phyloP scores from a whole-genome alignment of 2,329 filamentous ascomycete genomes.

The Dissoconium aciculare region DNA sequence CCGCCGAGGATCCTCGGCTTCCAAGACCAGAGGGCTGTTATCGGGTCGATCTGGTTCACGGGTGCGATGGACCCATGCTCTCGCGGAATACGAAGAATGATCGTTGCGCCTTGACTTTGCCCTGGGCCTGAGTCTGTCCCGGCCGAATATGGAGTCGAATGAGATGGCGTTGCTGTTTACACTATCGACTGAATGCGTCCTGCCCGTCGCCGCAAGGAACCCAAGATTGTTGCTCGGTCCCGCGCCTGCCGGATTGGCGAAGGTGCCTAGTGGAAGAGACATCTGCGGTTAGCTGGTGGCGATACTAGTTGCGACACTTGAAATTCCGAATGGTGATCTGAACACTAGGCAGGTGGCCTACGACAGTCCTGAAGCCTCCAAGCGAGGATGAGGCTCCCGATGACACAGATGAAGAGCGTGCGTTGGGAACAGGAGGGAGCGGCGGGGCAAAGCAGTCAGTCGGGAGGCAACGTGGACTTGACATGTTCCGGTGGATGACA shows the following conservation, averaged over 20 bases:
- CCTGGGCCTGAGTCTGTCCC: slow-evolving; percentile 5
- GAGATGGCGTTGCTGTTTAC: slow-evolving; percentile 7
- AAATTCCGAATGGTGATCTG: too few relatives aligned
- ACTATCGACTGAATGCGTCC: slow-evolving; percentile 7
- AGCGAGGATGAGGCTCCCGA: too few relatives aligned
- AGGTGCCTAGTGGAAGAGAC: slow-evolving; percentile 13
- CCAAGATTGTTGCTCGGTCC: slow-evolving; percentile 6
- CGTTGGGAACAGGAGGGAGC: too few relatives aligned
- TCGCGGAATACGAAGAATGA: slow-evolving; percentile 7
- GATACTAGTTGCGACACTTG: too few relatives aligned
- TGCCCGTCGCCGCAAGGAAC: slow-evolving; percentile 4
- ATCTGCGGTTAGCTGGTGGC: slow-evolving; percentile 16
- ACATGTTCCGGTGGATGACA: too few relatives aligned
- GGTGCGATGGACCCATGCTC: slow-evolving; percentile 11
- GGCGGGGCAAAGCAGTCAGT: too few relatives aligned
- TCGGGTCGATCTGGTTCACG: slow-evolving; percentile 3
- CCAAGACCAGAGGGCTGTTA: not conserved
- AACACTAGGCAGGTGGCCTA: too few relatives aligned
- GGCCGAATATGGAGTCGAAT: slow-evolving; percentile 4
- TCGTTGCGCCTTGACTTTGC: slow-evolving; percentile 8
- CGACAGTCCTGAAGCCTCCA: too few relatives aligned
- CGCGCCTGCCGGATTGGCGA: slow-evolving; percentile 13
- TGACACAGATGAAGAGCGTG: too few relatives aligned
- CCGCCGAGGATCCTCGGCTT: slow-evolving; percentile 4
- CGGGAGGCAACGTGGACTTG: too few relatives aligned